phyloP scores from a whole-genome alignment of 805 yeast genomes.

The Starmerella sp. region DNA sequence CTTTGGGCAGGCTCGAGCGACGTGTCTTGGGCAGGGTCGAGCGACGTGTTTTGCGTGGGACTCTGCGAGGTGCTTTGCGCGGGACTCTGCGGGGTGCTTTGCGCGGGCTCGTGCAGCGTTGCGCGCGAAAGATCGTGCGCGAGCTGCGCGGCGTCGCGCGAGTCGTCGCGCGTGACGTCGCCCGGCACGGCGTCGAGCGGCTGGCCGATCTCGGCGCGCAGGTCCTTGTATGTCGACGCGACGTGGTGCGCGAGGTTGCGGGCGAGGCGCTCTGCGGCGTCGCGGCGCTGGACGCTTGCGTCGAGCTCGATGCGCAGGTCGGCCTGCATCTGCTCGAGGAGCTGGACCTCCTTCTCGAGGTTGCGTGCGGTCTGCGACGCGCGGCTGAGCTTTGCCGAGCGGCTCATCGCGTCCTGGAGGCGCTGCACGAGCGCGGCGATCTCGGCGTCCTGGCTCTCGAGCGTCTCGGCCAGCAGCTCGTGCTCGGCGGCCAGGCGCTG shows the following conservation, averaged over 20 bases:
- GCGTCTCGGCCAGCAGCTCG: conserved; percentile 12
- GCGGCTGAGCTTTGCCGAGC: conserved; percentile 13
- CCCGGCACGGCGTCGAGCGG: not conserved
- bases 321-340: conserved; percentile 18
- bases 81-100: too few species aligned
- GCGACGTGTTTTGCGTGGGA: too few species aligned
- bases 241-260: conserved; percentile 8
- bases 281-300: conserved; percentile 7
- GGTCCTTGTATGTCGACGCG: conserved; percentile 4
- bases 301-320: conserved; percentile 15
- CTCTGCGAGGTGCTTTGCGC: too few species aligned
- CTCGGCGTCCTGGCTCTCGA: conserved; percentile 16
- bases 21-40: too few species aligned
- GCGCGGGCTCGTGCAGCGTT: too few species aligned
- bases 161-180: not conserved
- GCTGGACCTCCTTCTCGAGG: conserved; percentile 20
- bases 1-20: not conserved
- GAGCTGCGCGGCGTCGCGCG: not conserved
- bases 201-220: conserved; percentile 1
- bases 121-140: not conserved
- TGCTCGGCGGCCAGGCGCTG: conserved; percentile 16
- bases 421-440: conserved; percentile 10
- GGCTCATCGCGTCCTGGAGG: conserved; percentile 12
- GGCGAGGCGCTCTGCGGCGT: conserved; percentile 12
- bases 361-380: conserved; percentile 17